Evolutionary conservation across 129 eudicot species (phyloP), one percentile per base, ranked within the genome.

Genomic region (Solidago caesia): DNA sequence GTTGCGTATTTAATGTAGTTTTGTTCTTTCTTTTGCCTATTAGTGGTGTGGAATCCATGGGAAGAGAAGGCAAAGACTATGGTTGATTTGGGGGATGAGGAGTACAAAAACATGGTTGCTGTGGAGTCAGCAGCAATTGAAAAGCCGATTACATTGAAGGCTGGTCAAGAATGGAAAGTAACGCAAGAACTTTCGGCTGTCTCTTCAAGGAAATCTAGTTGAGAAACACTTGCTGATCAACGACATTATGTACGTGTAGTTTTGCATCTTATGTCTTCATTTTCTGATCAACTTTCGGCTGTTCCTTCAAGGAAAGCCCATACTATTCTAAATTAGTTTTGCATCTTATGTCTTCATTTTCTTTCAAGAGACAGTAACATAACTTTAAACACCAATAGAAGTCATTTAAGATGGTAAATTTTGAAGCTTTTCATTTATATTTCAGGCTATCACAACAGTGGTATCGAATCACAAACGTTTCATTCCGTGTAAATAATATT

Each of bases 41-140:
- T 71, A 92, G 98, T 94, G 76, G 91, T 94, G 57, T 94, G 97
- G 97, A 94, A 94, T 82, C 98, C 98, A 44, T 88, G 96, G 96
- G 96, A 90, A 49, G 85, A 83, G 80, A 90, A 74, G 85, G 96
- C 98, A 47, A 94, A 94, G 84, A 77, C 96, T 12, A 83, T 94
- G 70, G 82, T 80, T 47, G 97, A 91, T 84, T 77, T 94, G 29
- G 96, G 98, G 42, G 96, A 86, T 44, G 90, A 82, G 0, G 98
- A 94, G 62, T 94, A 88, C 86, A 91, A 87, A 82, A 88, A 85
- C 57, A 90, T 94, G 97, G 74, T 94, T 80, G 87, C 93, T 66
- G 87, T 94, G 26, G 98, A 85, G 78, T 84, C 97, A 70, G 97
- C 98, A 75, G 89, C 89, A 46, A 83, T 87, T 48, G 98, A 82